Percentiles rank a stretch among this genome's conserved stretches.
phyloP scores from a whole-genome alignment of 78 protist species.

The Ministeria vibrans region DNA sequence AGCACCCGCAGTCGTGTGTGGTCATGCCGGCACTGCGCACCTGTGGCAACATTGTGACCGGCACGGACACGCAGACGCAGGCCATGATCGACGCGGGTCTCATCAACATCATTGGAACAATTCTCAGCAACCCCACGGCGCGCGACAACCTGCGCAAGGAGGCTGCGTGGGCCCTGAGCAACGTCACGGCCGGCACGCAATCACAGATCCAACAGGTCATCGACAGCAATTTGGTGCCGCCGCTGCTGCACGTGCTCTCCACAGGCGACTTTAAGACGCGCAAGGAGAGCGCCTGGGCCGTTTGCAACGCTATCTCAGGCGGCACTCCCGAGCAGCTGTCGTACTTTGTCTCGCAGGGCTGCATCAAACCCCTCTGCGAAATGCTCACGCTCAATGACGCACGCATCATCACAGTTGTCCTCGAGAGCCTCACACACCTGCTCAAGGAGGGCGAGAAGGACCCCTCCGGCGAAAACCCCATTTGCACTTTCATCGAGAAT shows the following conservation, averaged over 20 bases:
- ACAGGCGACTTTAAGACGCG: constrained; percentile 66
- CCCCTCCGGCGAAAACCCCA: constrained; percentile 20
- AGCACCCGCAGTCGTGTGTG: constrained; percentile 23
- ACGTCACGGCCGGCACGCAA: constrained; percentile 93
- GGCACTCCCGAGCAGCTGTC: constrained; percentile 79
- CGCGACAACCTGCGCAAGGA: constrained; percentile 80
- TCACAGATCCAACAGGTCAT: constrained; percentile 86
- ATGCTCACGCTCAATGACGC: constrained; percentile 64
- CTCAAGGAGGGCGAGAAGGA: constrained; percentile 56
- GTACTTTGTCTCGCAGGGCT: constrained; percentile 33
- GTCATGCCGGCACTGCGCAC: constrained; percentile 93
- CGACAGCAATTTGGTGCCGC: constrained; percentile 67
- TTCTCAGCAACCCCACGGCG: neutral
- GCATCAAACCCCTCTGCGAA: constrained; percentile 75
- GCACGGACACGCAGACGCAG: constrained; percentile 94
- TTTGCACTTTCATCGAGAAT: constrained; percentile 52
- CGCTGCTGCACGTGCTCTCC: constrained; percentile 52
- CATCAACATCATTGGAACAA: constrained; percentile 30
- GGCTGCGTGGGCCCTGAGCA: constrained; percentile 96
- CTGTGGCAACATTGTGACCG: constrained; percentile 96
- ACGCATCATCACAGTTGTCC: constrained; percentile 48
- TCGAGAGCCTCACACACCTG: constrained; percentile 86
- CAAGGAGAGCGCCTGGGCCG: constrained; percentile 97
- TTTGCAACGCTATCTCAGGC: constrained; percentile 87
- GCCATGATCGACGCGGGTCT: neutral